A percentile compares a stretch with the other conserved stretches of the same genome.
Evolutionary conservation across 805 yeast genomes (phyloP).

Genomic region (Suhomyces xylopsoci): DNA sequence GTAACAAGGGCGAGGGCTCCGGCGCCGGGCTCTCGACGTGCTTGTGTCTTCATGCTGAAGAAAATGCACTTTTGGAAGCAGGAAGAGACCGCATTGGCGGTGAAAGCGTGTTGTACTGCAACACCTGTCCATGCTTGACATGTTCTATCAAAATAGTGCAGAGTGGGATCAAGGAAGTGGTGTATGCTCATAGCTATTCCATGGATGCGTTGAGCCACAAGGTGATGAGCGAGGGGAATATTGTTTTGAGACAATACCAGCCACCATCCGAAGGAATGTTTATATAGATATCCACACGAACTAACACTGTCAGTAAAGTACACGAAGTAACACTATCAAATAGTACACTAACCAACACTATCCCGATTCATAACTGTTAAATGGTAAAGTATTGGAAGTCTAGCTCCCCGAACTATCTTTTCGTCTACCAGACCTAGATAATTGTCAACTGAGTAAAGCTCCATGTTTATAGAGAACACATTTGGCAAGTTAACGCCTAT

Average conservation of each 20-base stretch:
- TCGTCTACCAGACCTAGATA: no score
- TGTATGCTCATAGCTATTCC: constrained; percentile 85
- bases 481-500: no score
- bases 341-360: no score
- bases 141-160: constrained; percentile 95
- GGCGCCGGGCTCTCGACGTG: constrained; percentile 79
- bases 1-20: constrained; percentile 64
- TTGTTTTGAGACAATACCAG: constrained; percentile 53
- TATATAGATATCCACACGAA: constrained; percentile 15
- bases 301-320: no score
- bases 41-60: constrained; percentile 94
- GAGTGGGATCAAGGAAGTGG: constrained; percentile 86
- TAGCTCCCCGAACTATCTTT: no score
- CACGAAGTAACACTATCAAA: no score
- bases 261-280: constrained; percentile 42
- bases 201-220: constrained; percentile 80
- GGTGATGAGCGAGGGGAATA: constrained; percentile 73
- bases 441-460: no score
- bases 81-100: constrained; percentile 76
- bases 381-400: no score
- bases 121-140: constrained; percentile 96
- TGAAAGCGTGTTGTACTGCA: constrained; percentile 73
- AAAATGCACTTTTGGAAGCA: constrained; percentile 89
- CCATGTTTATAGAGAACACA: no score
- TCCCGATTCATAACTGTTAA: no score